These are phyloP conservation scores for Eutrema heterophyllum DNA, from an alignment of 345 rosid genomes.

Conservation along the genomic window DNA sequence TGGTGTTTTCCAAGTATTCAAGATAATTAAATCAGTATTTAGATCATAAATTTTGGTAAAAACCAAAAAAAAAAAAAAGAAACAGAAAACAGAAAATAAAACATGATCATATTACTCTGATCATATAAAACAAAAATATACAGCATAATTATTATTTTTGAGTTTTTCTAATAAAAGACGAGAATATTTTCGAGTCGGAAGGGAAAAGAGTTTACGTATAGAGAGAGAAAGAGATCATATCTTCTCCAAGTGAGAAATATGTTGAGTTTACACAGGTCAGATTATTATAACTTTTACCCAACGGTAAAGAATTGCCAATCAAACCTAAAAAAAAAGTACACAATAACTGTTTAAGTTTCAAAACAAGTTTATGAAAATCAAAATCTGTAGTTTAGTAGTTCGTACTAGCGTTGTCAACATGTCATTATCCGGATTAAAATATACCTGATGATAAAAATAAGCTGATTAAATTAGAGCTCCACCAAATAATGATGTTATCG, in stretches of 20 bases:
- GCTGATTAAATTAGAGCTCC: neutral
- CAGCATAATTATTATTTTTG: no score
- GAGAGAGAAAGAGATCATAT: no score
- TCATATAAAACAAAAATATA: no score
- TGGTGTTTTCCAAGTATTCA: neutral
- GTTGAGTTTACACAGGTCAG: no score
- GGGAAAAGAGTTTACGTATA: no score
- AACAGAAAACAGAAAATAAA: neutral
- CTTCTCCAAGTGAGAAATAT: no score
- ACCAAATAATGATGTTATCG: neutral
- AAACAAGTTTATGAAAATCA: no score
- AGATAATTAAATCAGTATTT: neutral
- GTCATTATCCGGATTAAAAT: neutral
- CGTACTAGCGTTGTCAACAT: neutral
- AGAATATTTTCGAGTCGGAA: no score
- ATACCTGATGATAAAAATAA: neutral
- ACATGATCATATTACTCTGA: neutral
- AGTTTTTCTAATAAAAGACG: no score
- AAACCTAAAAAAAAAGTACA: neutral
- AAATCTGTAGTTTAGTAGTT: no score
- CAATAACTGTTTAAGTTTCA: neutral
- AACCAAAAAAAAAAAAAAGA: neutral
- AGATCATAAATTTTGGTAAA: neutral
- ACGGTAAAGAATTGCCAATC: neutral
- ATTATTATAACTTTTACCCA: no score